Base-by-base conservation (phyloP, 2,329 filamentous ascomycete species). In the Raffaelea ambrosiae region DNA sequence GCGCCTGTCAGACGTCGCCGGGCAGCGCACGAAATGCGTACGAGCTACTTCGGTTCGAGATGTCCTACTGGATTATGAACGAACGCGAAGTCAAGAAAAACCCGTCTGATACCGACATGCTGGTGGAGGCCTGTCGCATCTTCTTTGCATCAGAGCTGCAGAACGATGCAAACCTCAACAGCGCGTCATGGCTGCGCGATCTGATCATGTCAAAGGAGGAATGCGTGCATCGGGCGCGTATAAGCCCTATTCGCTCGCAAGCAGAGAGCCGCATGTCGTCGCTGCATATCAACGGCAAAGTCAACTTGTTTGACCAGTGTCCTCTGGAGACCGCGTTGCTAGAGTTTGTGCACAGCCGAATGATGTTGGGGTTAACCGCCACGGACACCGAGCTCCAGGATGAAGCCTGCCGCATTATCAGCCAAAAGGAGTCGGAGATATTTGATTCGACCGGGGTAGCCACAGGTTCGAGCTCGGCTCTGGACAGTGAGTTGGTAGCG, bases 371-470 rank as follows among this genome's bases (percentile, higher is more conserved):
- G n/a, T 57, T 83, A 55, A 79, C 75, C 1, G 69, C 77, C 16
- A 76, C 76, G 65, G 77, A 82, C 47, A 63, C 72, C 5, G 79
- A 83, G 60, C 68, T 83, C 16, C 78, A 82, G 57, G 64, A 69
- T 7, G 76, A 81, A 59, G 77, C 77, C 16, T 78, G 77, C 55
- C 71, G 68, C 20, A 76, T 82, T 42, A 64, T 83, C 20, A 72
- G 73, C 2, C 66, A 75, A n/a, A 68, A 76, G 49, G 79, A 83
- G 52, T 70, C 73, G 46, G 43, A 46, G 18, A 33, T 51, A 11
- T 7, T 19, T 10, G 31, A 45, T 5, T 20, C 26, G 3, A 33
- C 7, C n/a, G 19, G 19, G 10, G 19, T 21, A 11, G 38, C 10
- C 9, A 16, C n/a, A 2, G 21, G 13, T 14, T n/a, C 18, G 19